Evolutionary conservation across 345 rosid genomes (phyloP).

Genomic region (Hirschfeldia incana): DNA sequence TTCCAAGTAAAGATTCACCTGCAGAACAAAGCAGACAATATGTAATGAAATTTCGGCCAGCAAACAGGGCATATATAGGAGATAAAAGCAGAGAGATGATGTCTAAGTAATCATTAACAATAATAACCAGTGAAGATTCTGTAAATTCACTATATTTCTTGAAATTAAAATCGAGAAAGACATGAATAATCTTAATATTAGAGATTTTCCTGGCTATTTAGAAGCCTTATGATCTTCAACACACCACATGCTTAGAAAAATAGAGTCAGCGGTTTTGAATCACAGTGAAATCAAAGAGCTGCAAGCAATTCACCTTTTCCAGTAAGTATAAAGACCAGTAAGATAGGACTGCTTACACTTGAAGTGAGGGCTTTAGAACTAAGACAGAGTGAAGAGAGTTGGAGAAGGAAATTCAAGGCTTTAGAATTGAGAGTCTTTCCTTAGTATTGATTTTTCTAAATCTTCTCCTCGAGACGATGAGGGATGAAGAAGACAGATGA

Average conservation of each 20-base stretch:
- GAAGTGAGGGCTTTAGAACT: too few relatives aligned
- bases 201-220: neutral
- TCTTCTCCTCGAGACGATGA: too few relatives aligned
- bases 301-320: neutral
- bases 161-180: neutral
- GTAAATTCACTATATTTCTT: neutral
- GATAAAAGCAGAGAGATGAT: neutral
- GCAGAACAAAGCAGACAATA: neutral
- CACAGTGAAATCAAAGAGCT: neutral
- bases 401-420: too few relatives aligned
- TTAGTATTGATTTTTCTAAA: too few relatives aligned
- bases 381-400: too few relatives aligned
- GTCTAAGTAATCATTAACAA: neutral
- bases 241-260: too few relatives aligned
- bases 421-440: too few relatives aligned
- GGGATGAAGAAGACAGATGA: too few relatives aligned
- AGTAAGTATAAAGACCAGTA: neutral
- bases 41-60: neutral
- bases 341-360: too few relatives aligned
- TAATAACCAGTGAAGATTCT: neutral
- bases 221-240: too few relatives aligned
- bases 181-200: neutral
- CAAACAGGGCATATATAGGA: neutral
- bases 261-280: neutral
- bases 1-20: neutral